Conservation (phyloP, 164 flowering plant genomes). For the Taxillus chinensis region DNA sequence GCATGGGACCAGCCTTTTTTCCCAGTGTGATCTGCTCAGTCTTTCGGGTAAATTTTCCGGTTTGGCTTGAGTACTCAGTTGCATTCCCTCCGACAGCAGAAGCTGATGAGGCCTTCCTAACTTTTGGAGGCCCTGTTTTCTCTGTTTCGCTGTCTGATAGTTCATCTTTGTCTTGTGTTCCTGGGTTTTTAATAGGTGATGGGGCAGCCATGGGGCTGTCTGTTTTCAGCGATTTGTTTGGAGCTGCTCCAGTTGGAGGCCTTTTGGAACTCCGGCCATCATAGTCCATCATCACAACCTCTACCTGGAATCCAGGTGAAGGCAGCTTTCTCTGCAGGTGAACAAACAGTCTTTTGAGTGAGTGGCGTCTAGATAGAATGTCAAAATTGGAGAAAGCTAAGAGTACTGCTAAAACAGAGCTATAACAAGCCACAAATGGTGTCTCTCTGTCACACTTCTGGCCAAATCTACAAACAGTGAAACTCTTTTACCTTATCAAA, state of each 20-base stretch:
- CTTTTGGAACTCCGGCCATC: conserved; percentile 30
- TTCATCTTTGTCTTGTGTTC: conserved; percentile 57
- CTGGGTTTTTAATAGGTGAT: conserved; percentile 25
- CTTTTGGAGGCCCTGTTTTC: conserved; percentile 36
- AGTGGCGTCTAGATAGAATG: too few relatives aligned
- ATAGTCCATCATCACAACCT: conserved; percentile 76
- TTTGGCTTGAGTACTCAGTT: conserved; percentile 22
- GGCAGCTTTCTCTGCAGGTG: conserved; percentile 83
- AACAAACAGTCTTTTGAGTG: too few relatives aligned
- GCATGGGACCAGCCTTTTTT: conserved; percentile 14
- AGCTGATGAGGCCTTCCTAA: conserved; percentile 19
- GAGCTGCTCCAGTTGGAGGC: conserved; percentile 21
- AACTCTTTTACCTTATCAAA: conserved; percentile 69
- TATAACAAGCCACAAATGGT: too few relatives aligned
- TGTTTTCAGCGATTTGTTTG: conserved; percentile 12
- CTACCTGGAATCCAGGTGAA: conserved; percentile 94
- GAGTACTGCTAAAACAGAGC: too few relatives aligned
- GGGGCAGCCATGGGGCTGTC: conserved; percentile 8
- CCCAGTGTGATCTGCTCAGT: conserved; percentile 45
- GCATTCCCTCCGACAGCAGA: conserved; percentile 20
- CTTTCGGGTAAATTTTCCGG: conserved; percentile 26
- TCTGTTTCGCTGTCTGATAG: conserved; percentile 69
- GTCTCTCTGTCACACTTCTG: too few relatives aligned
- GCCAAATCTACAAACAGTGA: too few relatives aligned
- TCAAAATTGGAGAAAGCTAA: too few relatives aligned